Conservation (phyloP, 2,329 filamentous ascomycete species). For the Cercospora berteroae region DNA sequence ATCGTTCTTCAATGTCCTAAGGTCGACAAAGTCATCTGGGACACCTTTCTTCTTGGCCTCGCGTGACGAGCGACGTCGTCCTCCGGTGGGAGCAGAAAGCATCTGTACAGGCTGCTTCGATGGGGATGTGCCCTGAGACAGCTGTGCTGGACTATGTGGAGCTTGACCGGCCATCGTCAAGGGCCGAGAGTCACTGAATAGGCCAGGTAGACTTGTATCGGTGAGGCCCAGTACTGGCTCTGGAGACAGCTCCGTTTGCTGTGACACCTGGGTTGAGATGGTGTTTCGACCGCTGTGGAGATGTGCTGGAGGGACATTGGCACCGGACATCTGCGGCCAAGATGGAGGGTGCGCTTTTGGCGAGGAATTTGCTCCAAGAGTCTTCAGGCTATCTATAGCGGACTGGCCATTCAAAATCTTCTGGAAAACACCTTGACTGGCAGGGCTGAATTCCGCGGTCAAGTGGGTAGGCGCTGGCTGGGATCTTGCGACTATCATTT, state of each 20-base stretch:
- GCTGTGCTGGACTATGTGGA: background rate
- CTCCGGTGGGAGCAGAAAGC: background rate
- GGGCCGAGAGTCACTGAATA: background rate
- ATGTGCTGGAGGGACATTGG: background rate
- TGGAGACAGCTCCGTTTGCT: background rate
- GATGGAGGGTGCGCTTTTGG: background rate
- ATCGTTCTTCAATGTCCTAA: background rate
- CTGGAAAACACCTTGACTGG: background rate
- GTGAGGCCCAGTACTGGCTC: background rate
- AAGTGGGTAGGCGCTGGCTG: background rate
- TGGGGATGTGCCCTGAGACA: background rate
- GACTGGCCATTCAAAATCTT: background rate
- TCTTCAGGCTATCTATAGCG: background rate
- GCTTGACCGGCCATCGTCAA: too few relatives aligned
- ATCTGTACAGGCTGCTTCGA: background rate
- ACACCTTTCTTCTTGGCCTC: conserved; percentile 6
- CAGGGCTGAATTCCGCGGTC: conserved; percentile 2
- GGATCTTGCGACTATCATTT: background rate
- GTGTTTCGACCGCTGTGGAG: background rate
- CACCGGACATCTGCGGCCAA: background rate
- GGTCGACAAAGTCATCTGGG: background rate
- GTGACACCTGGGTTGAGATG: background rate
- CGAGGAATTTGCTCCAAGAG: background rate
- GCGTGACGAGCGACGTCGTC: background rate
- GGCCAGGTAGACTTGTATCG: background rate